Percentiles rank a stretch among this genome's conserved stretches.
These are phyloP conservation scores for Diaporthe batatas DNA, from an alignment of 2,329 filamentous ascomycete genomes.

Conservation along the genomic window DNA sequence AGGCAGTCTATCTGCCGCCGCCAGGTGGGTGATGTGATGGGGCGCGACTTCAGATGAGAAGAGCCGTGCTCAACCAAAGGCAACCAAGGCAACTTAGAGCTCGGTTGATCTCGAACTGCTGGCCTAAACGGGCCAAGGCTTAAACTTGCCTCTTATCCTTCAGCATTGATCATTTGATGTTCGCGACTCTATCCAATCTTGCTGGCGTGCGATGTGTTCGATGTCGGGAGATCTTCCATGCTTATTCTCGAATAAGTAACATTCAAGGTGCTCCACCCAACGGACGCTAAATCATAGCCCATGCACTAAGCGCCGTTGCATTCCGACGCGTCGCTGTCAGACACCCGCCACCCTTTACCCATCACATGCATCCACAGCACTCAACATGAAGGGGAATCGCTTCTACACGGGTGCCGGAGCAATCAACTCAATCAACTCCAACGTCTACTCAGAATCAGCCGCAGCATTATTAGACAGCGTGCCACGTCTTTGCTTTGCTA, in stretches of 20 bases:
- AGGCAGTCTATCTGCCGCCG: not conserved
- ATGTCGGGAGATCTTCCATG: constrained; percentile 24
- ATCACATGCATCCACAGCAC: too few species aligned
- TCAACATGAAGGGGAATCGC: not conserved
- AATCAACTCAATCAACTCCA: too few species aligned
- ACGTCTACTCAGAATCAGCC: not conserved
- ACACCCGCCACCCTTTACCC: too few species aligned
- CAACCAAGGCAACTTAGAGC: not conserved
- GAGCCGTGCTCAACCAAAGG: constrained; percentile 20
- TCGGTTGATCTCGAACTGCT: constrained; percentile 21
- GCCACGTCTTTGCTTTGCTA: not conserved
- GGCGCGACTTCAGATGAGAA: constrained; percentile 24
- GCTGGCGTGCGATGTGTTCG: constrained; percentile 21
- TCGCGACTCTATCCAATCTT: constrained; percentile 11
- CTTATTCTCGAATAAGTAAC: constrained; percentile 21
- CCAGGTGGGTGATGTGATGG: not conserved
- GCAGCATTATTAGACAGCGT: not conserved
- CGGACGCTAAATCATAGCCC: not conserved
- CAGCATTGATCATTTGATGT: constrained; percentile 24
- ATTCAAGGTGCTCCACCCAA: not conserved
- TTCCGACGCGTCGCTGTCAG: not conserved
- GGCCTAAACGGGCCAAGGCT: constrained; percentile 19
- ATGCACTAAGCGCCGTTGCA: not conserved
- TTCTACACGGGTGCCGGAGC: not conserved
- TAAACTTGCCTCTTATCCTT: not conserved